Base-by-base conservation (phyloP, 1,139 yeast species). In the Petasospora rhodanensis region DNA sequence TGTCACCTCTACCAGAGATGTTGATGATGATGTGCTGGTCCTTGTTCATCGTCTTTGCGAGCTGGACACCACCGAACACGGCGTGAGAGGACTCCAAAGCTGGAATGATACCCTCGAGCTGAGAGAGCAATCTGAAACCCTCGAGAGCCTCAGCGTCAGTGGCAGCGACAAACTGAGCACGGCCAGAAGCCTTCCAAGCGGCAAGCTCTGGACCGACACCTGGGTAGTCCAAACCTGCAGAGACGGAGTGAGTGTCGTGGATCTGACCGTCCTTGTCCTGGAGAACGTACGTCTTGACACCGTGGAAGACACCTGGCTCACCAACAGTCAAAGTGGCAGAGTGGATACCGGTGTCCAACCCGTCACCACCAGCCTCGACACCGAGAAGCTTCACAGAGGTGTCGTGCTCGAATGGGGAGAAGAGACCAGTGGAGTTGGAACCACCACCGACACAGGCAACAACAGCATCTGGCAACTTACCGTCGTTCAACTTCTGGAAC, bases 381-480 rank as follows among this genome's bases (percentile, higher is more conserved):
- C 99, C 99, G 31, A 87, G 64, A 58, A 93, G 67, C 55, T 75
- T 76, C 33, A 91, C 99, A 10, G 73, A 66, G 10, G 58, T 49
- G 55, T 87, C 96, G 14, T 86, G 68, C 57, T 86, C 94, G 56
- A 91, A 91, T 32, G 97, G 96, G 14, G 89, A 79, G 59, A 91
- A 91, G 76, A 91, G 77, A 58, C 99, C 99, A 25, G 95, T 78
- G 32, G 96, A 82, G 68, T 91, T 91, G 21, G 96, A 86, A 34
- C 99, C 99, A 55, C 99, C 99, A 52, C 99, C 99, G 34, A 91
- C 98, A 70, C 99, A 91, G 4, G 99, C 98, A 41, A 89, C 96
- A 26, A 91, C 79, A 11, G 89, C 87, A 54, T 91, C 85, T 29
- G 98, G 98, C 45, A 91, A 70, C 52, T 76, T 80, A 21, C 95